Evolutionary conservation across 257 asterid species (phyloP), one percentile per base, ranked within the genome.

Genomic region (Ophiorrhiza pumila): DNA sequence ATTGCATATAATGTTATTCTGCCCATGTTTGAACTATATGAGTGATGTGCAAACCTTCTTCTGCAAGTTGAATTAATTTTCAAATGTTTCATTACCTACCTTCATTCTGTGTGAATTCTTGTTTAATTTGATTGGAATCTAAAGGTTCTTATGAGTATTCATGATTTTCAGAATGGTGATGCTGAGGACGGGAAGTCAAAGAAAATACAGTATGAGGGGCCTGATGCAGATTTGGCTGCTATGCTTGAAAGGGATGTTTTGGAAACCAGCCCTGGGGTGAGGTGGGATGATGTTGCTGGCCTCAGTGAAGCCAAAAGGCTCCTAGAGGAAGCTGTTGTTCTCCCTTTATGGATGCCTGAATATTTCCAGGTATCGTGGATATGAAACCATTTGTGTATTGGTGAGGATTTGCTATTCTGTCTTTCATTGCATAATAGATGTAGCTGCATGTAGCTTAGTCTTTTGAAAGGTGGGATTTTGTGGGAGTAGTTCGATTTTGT

Each of bases 261-360:
- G 83, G 99, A 95, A 75, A 77, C 92, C 61, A 86, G 81, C 75
- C 98, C 99, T 72, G 99, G 99, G 62, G 98, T 95, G 74, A 87
- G 98, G 81, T 95, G 99, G 99, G 98, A 90, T 59, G 99, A 95
- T 76, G 98, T 95, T 67, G 99, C 99, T 59, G 99, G 99, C 77
- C 86, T 95, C 71, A 87, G 82, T 71, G 99, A 95, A 85, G 99
- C 99, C 59, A 95, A 95, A 81, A 81, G 99, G 81, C 98, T 95
- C 82, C 74, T 92, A 45, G 99, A 95, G 86, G 99, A 95, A 87
- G 99, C 99, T 78, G 99, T 95, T 76, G 99, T 95, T 78, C 99
- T 95, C 79, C 99, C 99, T 22, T 75, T 95, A 25, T 95, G 95
- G 98, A 95, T 95, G 99, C 99, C 99, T 46, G 99, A 95, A 78